Evolutionary conservation across 1,284 basidiomycete genomes (phyloP), one percentile per base, ranked within the genome.

Genomic region (Cryptococcus sp.): DNA sequence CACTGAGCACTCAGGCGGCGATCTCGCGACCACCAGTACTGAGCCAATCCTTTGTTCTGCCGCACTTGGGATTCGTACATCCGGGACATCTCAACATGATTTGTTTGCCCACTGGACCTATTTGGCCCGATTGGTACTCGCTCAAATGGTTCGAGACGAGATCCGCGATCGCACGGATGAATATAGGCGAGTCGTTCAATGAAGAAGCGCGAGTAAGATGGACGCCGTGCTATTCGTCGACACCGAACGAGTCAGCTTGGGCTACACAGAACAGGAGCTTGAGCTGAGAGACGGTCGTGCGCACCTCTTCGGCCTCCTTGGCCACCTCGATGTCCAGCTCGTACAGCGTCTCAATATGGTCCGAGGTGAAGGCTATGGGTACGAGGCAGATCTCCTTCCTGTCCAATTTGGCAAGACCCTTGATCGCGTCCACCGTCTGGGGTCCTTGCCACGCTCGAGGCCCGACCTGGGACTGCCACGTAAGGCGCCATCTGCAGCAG

Each of bases 391-490:
- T 86, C 65, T 85, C 86, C 80, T 95, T 97, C 76, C 86, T 85
- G 19, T 93, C 93, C 47, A 91, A 82, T 63, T 91, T 87, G 42
- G 91, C 91, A 53, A 96, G 85, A 15, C 95, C 96, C 75, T 97
- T 93, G 72, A 99, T 80, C 38, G 93, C 89, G 57, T 93, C 91
- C 40, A 85, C 83, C 0, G 96, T 99, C 80, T 99, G 94, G 79
- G 93, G 93, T 1, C 96, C 96, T 84, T 99, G 91, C 96, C 96
- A 99, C 25, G 94, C 91, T 41, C 89, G 89, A 3, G 96, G 96
- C 1, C 96, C 96, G 43, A 99, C 96, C 78, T 98, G 91, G 19
- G 89, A 92, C 82, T 99, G 96, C 96, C 96, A 99, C 3, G 95
- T 93, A 51, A 99, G 84, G 25, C 96, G 88, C 80, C 89, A 98